phyloP scores from a whole-genome alignment of 768 basidiomycete species.

The Boletus rubroflammeus region DNA sequence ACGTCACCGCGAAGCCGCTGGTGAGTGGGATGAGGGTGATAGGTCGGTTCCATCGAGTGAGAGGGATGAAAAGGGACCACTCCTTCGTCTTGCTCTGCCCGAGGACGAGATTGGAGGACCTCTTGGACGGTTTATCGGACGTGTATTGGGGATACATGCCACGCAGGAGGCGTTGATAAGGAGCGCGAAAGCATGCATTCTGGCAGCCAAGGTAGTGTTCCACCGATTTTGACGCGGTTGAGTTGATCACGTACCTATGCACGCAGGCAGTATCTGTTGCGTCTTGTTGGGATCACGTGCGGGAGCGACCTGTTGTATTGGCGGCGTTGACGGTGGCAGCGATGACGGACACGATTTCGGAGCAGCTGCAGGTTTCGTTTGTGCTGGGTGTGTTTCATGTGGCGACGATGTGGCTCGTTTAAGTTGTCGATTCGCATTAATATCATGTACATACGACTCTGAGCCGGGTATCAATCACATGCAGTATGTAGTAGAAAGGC shows the following conservation, averaged over 20 bases:
- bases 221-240: neutral
- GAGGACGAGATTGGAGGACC: neutral
- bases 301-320: conserved; percentile 25
- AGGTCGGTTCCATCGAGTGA: neutral
- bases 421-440: too few relatives aligned
- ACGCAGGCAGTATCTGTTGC: conserved; percentile 25
- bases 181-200: conserved; percentile 34
- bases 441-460: too few relatives aligned
- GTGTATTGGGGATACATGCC: conserved; percentile 4
- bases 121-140: neutral
- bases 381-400: conserved; percentile 41
- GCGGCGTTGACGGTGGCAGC: conserved; percentile 35
- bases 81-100: conserved; percentile 15
- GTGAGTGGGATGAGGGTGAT: neutral
- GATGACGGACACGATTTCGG: conserved; percentile 45
- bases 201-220: conserved; percentile 34
- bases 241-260: neutral
- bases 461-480: conserved; percentile 13
- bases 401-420: conserved; percentile 23
- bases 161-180: conserved; percentile 23
- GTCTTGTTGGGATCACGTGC: conserved; percentile 22
- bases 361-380: conserved; percentile 35
- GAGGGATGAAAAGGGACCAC: conserved; percentile 10
- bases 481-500: conserved; percentile 2
- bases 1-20: neutral